These are phyloP conservation scores for Salvia splendens DNA, from an alignment of 257 asterid species.

Conservation along the genomic window DNA sequence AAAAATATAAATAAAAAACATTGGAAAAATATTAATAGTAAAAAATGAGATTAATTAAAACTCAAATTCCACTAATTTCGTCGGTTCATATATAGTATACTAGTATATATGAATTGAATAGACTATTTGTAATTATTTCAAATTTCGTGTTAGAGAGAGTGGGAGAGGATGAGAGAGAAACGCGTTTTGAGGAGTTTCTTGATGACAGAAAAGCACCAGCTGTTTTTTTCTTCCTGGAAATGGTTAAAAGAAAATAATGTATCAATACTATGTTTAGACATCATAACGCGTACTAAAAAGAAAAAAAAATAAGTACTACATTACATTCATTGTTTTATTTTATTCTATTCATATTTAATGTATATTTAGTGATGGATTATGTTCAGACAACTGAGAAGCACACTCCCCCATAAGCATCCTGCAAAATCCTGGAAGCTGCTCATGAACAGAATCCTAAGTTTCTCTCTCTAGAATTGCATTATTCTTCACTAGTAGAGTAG, in stretches of 20 bases:
- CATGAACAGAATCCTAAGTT: constrained; percentile 48
- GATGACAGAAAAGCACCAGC: constrained; percentile 67
- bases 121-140: no score
- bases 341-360: no score
- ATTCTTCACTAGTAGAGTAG: constrained; percentile 11
- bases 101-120: no score
- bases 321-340: neutral
- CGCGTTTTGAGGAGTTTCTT: constrained; percentile 52
- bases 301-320: no score
- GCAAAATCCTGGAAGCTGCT: constrained; percentile 70
- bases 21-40: no score
- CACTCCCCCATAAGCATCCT: constrained; percentile 36
- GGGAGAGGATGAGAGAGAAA: constrained; percentile 18
- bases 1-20: no score
- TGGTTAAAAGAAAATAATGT: constrained; percentile 16
- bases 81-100: no score
- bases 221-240: constrained; percentile 40
- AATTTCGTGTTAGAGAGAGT: constrained; percentile 18
- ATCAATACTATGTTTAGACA: constrained; percentile 32
- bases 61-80: no score
- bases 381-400: constrained; percentile 34
- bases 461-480: constrained; percentile 26
- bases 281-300: constrained; percentile 39
- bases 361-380: constrained; percentile 23
- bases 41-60: no score